Evolutionary conservation across 495 filamentous ascomycete genomes (phyloP).

Genomic region (Hypoxylon fragiforme): DNA sequence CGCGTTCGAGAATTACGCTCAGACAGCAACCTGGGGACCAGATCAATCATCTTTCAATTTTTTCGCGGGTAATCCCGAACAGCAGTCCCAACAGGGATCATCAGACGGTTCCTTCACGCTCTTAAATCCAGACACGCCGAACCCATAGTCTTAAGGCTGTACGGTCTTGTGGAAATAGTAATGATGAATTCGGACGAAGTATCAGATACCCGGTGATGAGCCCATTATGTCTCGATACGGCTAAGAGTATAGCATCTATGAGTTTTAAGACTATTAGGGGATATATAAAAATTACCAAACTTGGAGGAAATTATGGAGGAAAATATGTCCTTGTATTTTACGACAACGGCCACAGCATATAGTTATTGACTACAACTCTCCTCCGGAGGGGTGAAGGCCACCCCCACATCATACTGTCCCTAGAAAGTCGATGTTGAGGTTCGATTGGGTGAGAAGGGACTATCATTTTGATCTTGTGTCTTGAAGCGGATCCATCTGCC

Average conservation of each 20-base stretch:
- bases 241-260: too few relatives aligned
- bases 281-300: constrained; percentile 12
- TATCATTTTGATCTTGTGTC: too few relatives aligned
- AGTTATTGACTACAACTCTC: constrained; percentile 18
- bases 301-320: not conserved
- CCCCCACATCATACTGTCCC: not conserved
- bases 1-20: constrained; percentile 53
- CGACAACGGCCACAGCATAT: constrained; percentile 7
- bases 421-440: not conserved
- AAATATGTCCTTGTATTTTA: constrained; percentile 4
- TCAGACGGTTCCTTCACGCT: constrained; percentile 35
- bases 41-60: constrained; percentile 51
- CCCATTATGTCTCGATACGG: constrained; percentile 10
- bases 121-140: constrained; percentile 25
- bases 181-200: constrained; percentile 9
- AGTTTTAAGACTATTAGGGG: not conserved
- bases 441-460: too few relatives aligned
- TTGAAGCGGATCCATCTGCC: too few relatives aligned
- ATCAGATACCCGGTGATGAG: constrained; percentile 26
- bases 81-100: constrained; percentile 40
- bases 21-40: constrained; percentile 50
- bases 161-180: not conserved
- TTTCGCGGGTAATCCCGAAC: constrained; percentile 47
- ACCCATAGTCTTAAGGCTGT: constrained; percentile 2
- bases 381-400: constrained; percentile 2